Evolutionary conservation across 2,329 filamentous ascomycete species (phyloP), one percentile per base, ranked within the genome.

Genomic region (Fusarium sp.): DNA sequence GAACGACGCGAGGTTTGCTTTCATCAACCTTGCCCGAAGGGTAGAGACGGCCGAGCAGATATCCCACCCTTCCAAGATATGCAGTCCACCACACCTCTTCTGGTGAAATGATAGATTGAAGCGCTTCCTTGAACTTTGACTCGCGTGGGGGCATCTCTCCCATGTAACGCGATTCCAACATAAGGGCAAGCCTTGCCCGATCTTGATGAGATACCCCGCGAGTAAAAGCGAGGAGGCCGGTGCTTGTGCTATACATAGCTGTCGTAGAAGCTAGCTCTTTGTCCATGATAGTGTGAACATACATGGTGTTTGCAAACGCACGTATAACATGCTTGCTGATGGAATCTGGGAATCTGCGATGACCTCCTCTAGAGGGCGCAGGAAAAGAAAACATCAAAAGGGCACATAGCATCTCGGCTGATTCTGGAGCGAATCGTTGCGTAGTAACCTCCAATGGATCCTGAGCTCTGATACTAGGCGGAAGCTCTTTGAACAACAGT

Each of bases 31-130:
- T 51, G 5, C 64, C 61, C 6, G 64, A 46, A 9, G 64, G 64
- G 22, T 56, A 67, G 4, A 67, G 55, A 4, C 61, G 64, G 11
- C 64, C 48, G 11, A 67, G 52, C 11, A 65, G 11, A 18, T 67
- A 67, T 46, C 64, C 64, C 3, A 65, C 55, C 11, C 64, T 45
- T 4, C 64, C 64, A 27, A 67, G 60, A 24, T 67, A 67, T 18
- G 49, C 60, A 29, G 64, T 51, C 64, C 64, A 67, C 64, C 64
- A 67, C 10, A 67, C 64, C 24, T 67, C 60, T 32, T 67, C 64
- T 13, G 64, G 64, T 4, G 46, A 65, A 29, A 67, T 40, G 16
- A 61, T 49, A 24, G 40, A 53, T 42, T 41, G 60, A 29, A 67
- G 61, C 11, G 61, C 55, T 46, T 67, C 55, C 20, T 56, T 65